Evolutionary conservation across 116 monocot genomes (phyloP).

Genomic region (Dioscorea cayenensis): DNA sequence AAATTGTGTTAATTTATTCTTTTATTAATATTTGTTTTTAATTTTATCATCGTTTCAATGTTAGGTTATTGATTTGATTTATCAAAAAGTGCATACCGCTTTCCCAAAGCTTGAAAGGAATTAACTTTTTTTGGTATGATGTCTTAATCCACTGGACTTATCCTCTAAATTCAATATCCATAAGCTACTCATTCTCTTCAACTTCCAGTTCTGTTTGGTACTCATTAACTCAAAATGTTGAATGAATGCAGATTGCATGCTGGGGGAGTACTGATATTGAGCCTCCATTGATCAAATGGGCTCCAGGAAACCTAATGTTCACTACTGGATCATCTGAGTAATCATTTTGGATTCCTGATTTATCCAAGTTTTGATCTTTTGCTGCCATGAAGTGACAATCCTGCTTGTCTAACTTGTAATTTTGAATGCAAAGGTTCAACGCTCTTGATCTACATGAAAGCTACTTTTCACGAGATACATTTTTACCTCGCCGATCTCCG

Average conservation of each 20-base stretch:
- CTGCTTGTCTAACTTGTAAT: neutral
- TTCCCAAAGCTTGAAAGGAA: too few relatives aligned
- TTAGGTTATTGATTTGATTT: too few relatives aligned
- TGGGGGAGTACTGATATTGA: constrained; percentile 90
- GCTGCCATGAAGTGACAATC: constrained; percentile 33
- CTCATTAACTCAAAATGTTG: neutral
- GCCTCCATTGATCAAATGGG: constrained; percentile 94
- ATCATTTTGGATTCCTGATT: constrained; percentile 94
- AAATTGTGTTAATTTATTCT: too few relatives aligned
- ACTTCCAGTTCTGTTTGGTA: neutral
- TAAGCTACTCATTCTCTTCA: neutral
- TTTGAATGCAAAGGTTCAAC: neutral
- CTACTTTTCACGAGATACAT: too few relatives aligned
- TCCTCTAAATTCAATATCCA: too few relatives aligned
- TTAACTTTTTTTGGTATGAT: too few relatives aligned
- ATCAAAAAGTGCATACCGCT: too few relatives aligned
- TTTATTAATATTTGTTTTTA: too few relatives aligned
- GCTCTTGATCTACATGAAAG: too few relatives aligned
- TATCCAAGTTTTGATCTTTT: constrained; percentile 89
- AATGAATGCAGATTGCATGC: constrained; percentile 60
- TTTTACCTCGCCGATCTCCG: too few relatives aligned
- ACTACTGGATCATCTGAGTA: constrained; percentile 84
- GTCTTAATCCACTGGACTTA: too few relatives aligned
- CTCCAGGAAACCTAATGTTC: constrained; percentile 74
- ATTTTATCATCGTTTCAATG: too few relatives aligned